Evolutionary conservation across 768 basidiomycete species (phyloP).

Genomic region (Tylopilus cervinicoccineus): DNA sequence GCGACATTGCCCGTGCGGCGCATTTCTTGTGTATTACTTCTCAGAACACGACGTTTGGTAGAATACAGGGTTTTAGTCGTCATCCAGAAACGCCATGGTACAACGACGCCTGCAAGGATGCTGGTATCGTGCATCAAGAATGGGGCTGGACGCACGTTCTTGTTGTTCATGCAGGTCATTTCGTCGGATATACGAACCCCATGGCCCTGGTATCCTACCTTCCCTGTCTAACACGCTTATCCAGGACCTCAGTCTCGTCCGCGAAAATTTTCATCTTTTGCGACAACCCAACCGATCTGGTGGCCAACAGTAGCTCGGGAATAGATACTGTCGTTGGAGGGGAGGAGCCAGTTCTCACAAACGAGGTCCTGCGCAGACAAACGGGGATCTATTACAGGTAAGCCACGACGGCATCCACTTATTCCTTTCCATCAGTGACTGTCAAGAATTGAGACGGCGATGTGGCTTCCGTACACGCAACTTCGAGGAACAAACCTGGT

Average conservation of each 20-base stretch:
- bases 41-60: conserved; percentile 77
- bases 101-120: conserved; percentile 54
- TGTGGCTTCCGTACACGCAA: too few relatives aligned
- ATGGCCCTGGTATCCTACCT: conserved; percentile 25
- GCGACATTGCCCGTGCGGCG: too few relatives aligned
- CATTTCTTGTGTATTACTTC: too few relatives aligned
- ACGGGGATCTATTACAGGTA: conserved; percentile 55
- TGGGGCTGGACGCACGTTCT: conserved; percentile 51
- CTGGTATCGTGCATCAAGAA: conserved; percentile 73
- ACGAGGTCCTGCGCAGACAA: conserved; percentile 48
- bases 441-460: too few relatives aligned
- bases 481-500: too few relatives aligned
- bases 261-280: conserved; percentile 72
- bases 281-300: conserved; percentile 53
- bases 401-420: conserved; percentile 46
- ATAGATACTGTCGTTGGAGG: conserved; percentile 43
- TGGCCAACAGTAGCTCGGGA: conserved; percentile 31
- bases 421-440: conserved; percentile 56
- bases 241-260: conserved; percentile 57
- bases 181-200: conserved; percentile 36
- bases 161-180: conserved; percentile 37
- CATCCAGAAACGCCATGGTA: conserved; percentile 67
- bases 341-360: conserved; percentile 42
- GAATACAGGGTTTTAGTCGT: conserved; percentile 68
- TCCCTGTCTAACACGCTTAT: neutral